Conservation (phyloP, 1,139 yeast species). For the Candida buenavistaensis region DNA sequence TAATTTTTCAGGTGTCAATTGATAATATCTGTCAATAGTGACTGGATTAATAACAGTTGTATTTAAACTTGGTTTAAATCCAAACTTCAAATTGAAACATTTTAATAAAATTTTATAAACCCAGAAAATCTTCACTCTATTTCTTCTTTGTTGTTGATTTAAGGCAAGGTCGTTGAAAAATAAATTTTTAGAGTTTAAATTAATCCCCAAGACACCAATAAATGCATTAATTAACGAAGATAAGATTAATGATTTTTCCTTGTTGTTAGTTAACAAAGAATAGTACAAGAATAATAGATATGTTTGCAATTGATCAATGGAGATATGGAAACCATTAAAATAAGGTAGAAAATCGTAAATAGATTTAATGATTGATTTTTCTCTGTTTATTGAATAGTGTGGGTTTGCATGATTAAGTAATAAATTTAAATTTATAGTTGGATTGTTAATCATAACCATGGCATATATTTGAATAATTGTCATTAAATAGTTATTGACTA, state of each 20-base stretch:
- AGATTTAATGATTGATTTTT: constrained; percentile 30
- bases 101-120: constrained; percentile 53
- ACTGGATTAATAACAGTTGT: constrained; percentile 53
- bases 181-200: constrained; percentile 45
- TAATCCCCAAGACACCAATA: constrained; percentile 49
- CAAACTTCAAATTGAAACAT: constrained; percentile 51
- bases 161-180: constrained; percentile 48
- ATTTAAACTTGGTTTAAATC: constrained; percentile 48
- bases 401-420: constrained; percentile 42
- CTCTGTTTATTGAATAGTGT: constrained; percentile 25
- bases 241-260: constrained; percentile 45
- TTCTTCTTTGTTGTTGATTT: constrained; percentile 38
- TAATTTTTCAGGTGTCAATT: constrained; percentile 48
- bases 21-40: constrained; percentile 48
- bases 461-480: constrained; percentile 47
- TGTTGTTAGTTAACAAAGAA: constrained; percentile 46
- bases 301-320: constrained; percentile 43
- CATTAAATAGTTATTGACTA: constrained; percentile 53
- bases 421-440: constrained; percentile 43
- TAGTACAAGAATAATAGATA: constrained; percentile 43
- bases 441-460: constrained; percentile 49
- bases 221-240: constrained; percentile 46
- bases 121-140: constrained; percentile 63
- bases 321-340: constrained; percentile 45
- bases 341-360: constrained; percentile 49